phyloP scores from a whole-genome alignment of 768 basidiomycete species.

The Termitomyces eurrhizus region DNA sequence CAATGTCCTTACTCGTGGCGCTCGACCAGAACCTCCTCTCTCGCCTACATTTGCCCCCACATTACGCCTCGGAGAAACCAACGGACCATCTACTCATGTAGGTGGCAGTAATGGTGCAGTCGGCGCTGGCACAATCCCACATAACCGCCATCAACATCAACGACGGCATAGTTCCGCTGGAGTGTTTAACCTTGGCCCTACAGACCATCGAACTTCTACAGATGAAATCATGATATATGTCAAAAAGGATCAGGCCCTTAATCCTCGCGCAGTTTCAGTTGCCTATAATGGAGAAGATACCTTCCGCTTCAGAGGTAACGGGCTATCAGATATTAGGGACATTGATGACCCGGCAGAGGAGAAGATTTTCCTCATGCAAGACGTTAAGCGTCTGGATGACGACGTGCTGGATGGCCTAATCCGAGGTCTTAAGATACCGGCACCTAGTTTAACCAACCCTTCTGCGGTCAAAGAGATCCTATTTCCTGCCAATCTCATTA shows the following conservation, averaged over 20 bases:
- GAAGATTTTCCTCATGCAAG: conserved; percentile 91
- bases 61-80: conserved; percentile 52
- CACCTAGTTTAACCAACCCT: conserved; percentile 84
- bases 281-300: conserved; percentile 84
- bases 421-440: conserved; percentile 88
- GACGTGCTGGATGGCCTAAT: conserved; percentile 90
- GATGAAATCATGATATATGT: conserved; percentile 76
- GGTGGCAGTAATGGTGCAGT: conserved; percentile 30
- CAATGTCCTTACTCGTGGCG: conserved; percentile 75
- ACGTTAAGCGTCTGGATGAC: conserved; percentile 85
- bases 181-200: conserved; percentile 55
- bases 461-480: conserved; percentile 96
- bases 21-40: conserved; percentile 64
- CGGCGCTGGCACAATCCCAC: conserved; percentile 7
- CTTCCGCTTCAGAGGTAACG: conserved; percentile 60
- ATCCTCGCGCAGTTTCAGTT: conserved; percentile 84
- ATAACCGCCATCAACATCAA: conserved; percentile 74
- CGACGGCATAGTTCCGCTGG: conserved; percentile 87
- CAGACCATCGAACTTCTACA: conserved; percentile 67
- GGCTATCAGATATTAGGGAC: conserved; percentile 66
- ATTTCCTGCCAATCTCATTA: conserved; percentile 98
- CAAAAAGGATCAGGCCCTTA: conserved; percentile 65
- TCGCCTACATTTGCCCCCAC: conserved; percentile 87
- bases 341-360: conserved; percentile 92
- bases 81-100: conserved; percentile 30